Evolutionary conservation across 148 eudicot species (phyloP), one percentile per base, ranked within the genome.

Genomic region (Cornus florida): DNA sequence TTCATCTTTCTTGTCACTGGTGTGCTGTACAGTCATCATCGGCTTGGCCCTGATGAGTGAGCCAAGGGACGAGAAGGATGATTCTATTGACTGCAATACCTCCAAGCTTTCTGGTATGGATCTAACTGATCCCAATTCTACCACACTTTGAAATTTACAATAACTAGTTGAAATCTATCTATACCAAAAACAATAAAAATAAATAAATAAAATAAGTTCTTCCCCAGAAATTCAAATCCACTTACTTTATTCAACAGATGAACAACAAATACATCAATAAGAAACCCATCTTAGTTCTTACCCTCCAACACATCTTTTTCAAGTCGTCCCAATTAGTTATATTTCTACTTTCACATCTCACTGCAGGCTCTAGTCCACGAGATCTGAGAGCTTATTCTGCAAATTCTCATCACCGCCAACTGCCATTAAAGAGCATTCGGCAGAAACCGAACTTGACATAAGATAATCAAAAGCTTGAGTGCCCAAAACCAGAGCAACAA

Each of bases 81-180:
- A 83, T 76, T 75, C 84, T 64, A 95, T 78, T 7, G 86, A 82
- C 75, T 83, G 84, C 69, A 91, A 69, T 31, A 88, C 79, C 78
- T 87, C 89, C 8, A 75, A 78, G 74, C 86, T 87, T 77, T 92
- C 99, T 1, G 81, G 78, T 22, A 95, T 68, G 3, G 90, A 78
- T 75, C 88, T 86, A 39, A 93, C 90, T 0, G 99, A 95, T 53
- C 97, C 99, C 70, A 95, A 87, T 28, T 95, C 99, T 3, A 95
- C 88, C 22, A 95, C 97, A 48, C 53, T n/a, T 16, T 14, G 20
- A 70, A 62, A 66, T 82, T 67, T 41, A 43, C 67, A 76, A 65
- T 22, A 66, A 39, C 53, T 38, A 39, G n/a, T 67, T 46, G 19
- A 53, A 76, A 12, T 19, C 23, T 23, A 41, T 76, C 35, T 16